A percentile compares a stretch with the other conserved stretches of the same genome.
Evolutionary conservation across 179 eudicot species (phyloP).

Genomic region (Nepenthes alata): DNA sequence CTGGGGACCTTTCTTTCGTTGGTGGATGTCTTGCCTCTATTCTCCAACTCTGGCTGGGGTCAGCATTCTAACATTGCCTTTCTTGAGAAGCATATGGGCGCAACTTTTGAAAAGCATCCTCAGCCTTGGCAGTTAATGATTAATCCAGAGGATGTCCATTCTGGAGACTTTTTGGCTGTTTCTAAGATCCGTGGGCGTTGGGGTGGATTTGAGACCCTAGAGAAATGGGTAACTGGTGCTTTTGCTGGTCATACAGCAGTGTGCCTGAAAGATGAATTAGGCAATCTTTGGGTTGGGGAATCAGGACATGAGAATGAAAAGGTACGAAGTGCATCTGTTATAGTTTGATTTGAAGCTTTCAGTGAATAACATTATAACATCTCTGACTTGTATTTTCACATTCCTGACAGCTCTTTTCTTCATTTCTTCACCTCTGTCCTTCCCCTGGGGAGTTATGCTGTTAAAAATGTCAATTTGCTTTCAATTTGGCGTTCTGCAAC

Average conservation of each 20-base stretch:
- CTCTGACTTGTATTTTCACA: no score
- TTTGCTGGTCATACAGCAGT: slow-evolving; percentile 99
- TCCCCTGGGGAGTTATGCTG: no score
- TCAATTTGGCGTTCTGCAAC: background rate
- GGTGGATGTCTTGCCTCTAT: slow-evolving; percentile 84
- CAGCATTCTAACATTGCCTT: slow-evolving; percentile 80
- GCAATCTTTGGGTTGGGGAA: slow-evolving; percentile 98
- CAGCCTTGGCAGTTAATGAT: slow-evolving; percentile 64
- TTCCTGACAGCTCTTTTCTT: background rate
- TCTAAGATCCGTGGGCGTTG: slow-evolving; percentile 97
- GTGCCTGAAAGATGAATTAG: slow-evolving; percentile 81
- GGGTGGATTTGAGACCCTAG: slow-evolving; percentile 98
- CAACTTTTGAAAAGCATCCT: slow-evolving; percentile 71
- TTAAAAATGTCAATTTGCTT: background rate
- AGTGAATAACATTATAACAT: background rate
- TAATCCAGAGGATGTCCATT: slow-evolving; percentile 80
- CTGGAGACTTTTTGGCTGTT: slow-evolving; percentile 92
- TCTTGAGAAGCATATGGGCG: slow-evolving; percentile 90
- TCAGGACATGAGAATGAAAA: slow-evolving; percentile 98
- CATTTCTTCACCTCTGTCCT: background rate
- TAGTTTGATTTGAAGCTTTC: background rate
- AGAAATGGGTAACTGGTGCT: slow-evolving; percentile 98
- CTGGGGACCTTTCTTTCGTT: slow-evolving; percentile 83
- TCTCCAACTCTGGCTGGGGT: slow-evolving; percentile 86
- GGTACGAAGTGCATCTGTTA: slow-evolving; percentile 22